phyloP scores from a whole-genome alignment of 129 eudicot species.

The Mikania micrantha region DNA sequence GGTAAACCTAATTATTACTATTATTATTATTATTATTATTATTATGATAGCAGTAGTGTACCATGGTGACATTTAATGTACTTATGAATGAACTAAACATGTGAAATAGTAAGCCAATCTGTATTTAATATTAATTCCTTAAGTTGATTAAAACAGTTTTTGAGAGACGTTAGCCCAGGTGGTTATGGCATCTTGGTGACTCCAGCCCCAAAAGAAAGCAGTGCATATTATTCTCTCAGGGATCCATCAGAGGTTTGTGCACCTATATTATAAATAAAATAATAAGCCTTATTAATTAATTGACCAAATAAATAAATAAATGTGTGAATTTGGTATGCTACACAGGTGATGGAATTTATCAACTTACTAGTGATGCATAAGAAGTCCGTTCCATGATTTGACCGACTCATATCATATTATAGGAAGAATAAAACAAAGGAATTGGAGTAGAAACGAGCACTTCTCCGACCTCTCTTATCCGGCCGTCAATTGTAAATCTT shows the following conservation, averaged over 20 bases:
- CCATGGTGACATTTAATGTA: background rate
- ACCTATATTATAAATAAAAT: background rate
- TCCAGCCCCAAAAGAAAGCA: conserved; percentile 75
- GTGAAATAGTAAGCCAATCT: too few relatives aligned
- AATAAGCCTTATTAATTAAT: background rate
- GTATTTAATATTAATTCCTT: too few relatives aligned
- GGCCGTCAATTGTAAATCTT: background rate
- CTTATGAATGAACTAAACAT: too few relatives aligned
- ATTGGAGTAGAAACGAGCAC: conserved; percentile 10
- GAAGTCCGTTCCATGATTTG: conserved; percentile 28
- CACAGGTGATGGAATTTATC: conserved; percentile 81
- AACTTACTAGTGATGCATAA: conserved; percentile 52
- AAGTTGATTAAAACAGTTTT: conserved; percentile 35
- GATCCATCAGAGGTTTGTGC: conserved; percentile 75
- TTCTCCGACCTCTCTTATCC: background rate
- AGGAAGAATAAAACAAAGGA: conserved; percentile 5
- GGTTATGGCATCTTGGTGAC: conserved; percentile 87
- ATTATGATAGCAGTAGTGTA: too few relatives aligned
- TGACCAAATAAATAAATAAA: background rate
- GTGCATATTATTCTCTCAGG: conserved; percentile 77
- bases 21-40: too few relatives aligned
- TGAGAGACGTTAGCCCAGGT: conserved; percentile 65
- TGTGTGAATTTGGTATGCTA: background rate
- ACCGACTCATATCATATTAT: background rate
- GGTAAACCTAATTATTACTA: conserved; percentile 40